Conservation (phyloP, 2,329 filamentous ascomycete genomes). For the Colletotrichum zoysiae region DNA sequence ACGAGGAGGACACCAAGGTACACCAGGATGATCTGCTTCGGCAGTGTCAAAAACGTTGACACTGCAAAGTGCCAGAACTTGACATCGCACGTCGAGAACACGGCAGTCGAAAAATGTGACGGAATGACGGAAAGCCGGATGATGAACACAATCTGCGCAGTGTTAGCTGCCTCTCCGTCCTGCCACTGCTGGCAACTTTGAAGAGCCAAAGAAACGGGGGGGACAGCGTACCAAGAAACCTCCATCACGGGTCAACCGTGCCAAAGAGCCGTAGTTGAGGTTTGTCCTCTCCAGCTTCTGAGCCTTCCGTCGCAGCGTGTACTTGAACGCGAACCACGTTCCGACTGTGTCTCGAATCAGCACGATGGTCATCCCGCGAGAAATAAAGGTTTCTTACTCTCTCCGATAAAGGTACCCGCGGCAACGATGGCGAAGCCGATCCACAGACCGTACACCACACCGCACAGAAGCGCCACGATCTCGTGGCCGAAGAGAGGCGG, state of each 20-base stretch:
- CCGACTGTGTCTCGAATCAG: slow-evolving; percentile 44
- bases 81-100: slow-evolving; percentile 58
- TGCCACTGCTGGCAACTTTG: background rate
- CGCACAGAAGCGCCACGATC: slow-evolving; percentile 55
- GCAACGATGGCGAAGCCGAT: slow-evolving; percentile 56
- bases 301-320: slow-evolving; percentile 52
- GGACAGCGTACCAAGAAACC: slow-evolving; percentile 50
- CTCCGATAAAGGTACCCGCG: slow-evolving; percentile 56
- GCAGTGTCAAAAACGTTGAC: slow-evolving; percentile 56
- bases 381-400: slow-evolving; percentile 40
- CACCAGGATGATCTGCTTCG: slow-evolving; percentile 57
- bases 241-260: slow-evolving; percentile 55
- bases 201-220: background rate
- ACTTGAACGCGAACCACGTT: slow-evolving; percentile 57
- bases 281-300: slow-evolving; percentile 56
- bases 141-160: slow-evolving; percentile 50
- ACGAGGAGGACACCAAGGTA: slow-evolving; percentile 55
- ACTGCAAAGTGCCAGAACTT: slow-evolving; percentile 56
- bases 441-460: slow-evolving; percentile 57
- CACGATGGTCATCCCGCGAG: no score
- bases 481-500: slow-evolving; percentile 59
- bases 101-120: slow-evolving; percentile 57
- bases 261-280: slow-evolving; percentile 55
- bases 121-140: slow-evolving; percentile 57
- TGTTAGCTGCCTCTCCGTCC: background rate